Conservation (phyloP, 345 rosid genomes). For the Gossypium anomalum region DNA sequence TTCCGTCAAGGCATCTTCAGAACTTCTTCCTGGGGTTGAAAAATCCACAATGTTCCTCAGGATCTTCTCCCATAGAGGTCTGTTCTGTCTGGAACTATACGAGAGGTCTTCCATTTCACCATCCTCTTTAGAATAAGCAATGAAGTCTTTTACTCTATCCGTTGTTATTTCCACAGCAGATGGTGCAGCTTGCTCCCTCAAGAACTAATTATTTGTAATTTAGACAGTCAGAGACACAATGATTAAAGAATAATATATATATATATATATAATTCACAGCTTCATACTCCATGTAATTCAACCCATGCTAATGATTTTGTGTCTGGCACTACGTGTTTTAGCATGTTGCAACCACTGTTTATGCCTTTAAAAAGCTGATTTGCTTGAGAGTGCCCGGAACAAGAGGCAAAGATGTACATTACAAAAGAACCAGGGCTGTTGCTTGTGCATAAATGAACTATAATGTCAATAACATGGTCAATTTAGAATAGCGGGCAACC, state of each 20-base stretch:
- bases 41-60: slow-evolving; percentile 45
- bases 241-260: neutral
- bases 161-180: slow-evolving; percentile 80
- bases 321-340: slow-evolving; percentile 87
- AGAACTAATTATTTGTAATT: slow-evolving; percentile 46
- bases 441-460: neutral
- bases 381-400: slow-evolving; percentile 77
- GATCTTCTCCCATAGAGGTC: slow-evolving; percentile 68
- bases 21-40: slow-evolving; percentile 35
- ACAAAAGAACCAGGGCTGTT: neutral
- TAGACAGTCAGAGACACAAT: slow-evolving; percentile 9
- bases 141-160: slow-evolving; percentile 63
- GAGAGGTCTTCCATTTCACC: slow-evolving; percentile 56
- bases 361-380: slow-evolving; percentile 84
- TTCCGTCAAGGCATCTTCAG: slow-evolving; percentile 28
- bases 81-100: slow-evolving; percentile 35
- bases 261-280: neutral
- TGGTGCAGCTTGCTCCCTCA: slow-evolving; percentile 86
- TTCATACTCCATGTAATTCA: neutral
- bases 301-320: slow-evolving; percentile 86
- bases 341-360: slow-evolving; percentile 92
- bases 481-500: slow-evolving; percentile 7
- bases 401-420: slow-evolving; percentile 14
- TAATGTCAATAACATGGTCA: neutral
- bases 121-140: slow-evolving; percentile 58